Evolutionary conservation across 2,329 filamentous ascomycete species (phyloP), one percentile per base, ranked within the genome.

Genomic region (Diaporthe nobilis): DNA sequence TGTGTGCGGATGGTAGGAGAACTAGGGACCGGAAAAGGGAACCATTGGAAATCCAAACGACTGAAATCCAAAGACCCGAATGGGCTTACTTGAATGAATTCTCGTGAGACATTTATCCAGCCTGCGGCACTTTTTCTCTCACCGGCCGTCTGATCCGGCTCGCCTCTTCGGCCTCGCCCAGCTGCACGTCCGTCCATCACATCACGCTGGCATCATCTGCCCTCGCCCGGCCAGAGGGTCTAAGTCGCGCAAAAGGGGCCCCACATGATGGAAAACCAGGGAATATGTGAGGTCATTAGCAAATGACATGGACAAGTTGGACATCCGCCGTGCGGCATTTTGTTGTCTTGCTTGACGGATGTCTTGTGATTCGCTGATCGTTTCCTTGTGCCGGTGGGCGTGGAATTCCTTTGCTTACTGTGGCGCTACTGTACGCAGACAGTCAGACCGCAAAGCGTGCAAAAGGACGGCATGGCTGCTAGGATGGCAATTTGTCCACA

Each of bases 141-240:
- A 20, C 15, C 22, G 12, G 49, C 65, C 65, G 65, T 70, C 47
- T 55, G 65, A 70, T 70, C 49, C 49, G 65, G 49, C 49, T 70
- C 65, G 65, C 65, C 31, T 15, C 55, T 55, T 70, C 49, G 65
- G 65, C 65, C 49, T 70, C 49, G 65, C 49, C 31, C 49, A 70
- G 31, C 63, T 25, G 65, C 49, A 55, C 49, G 65, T 53, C 34
- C 63, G 22, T 25, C 12, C 15, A 55, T 55, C 49, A 37, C 49
- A 70, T 70, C 65, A 70, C 47, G 49, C 65, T 55, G 65, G 34
- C 65, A 70, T 55, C 65, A 70, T 55, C 49, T 70, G 47, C 49
- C 17, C 34, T 55, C 65, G 49, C 65, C 49, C 49, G 49, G 34
- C 47, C 31, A 15, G 31, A 39, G 17, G n/a, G 65, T 53, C 15